phyloP scores from a whole-genome alignment of 306 rosid genomes.

The Castanea crenata region DNA sequence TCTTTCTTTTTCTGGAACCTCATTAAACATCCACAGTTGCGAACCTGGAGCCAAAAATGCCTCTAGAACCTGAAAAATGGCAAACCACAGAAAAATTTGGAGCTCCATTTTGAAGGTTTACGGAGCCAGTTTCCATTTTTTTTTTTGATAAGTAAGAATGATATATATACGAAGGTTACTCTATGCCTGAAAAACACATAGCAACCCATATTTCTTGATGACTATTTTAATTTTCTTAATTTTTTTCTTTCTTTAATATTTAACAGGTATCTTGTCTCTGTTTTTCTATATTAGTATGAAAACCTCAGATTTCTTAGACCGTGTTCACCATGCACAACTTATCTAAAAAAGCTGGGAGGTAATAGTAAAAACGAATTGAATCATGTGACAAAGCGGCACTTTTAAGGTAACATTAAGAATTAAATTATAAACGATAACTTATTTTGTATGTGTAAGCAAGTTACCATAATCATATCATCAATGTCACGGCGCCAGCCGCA shows the following conservation, averaged over 20 bases:
- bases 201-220: neutral
- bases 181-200: too few relatives aligned
- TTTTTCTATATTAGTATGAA: neutral
- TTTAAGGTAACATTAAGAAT: neutral
- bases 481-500: conserved; percentile 99
- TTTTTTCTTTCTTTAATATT: neutral
- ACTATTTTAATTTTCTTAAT: neutral
- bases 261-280: neutral
- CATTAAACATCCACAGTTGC: conserved; percentile 98
- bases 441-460: conserved; percentile 1
- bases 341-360: neutral
- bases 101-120: neutral
- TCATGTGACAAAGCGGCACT: neutral
- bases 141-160: too few relatives aligned
- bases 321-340: neutral
- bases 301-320: neutral
- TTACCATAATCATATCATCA: conserved; percentile 96
- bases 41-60: conserved; percentile 89
- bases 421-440: neutral
- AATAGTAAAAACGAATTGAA: neutral
- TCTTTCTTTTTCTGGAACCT: conserved; percentile 82
- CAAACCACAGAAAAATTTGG: conserved; percentile 4
- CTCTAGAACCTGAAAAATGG: conserved; percentile 75
- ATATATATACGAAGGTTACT: too few relatives aligned
- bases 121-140: neutral